Conservation (phyloP, 164 flowering plant genomes). For the Berberis thunbergii region DNA sequence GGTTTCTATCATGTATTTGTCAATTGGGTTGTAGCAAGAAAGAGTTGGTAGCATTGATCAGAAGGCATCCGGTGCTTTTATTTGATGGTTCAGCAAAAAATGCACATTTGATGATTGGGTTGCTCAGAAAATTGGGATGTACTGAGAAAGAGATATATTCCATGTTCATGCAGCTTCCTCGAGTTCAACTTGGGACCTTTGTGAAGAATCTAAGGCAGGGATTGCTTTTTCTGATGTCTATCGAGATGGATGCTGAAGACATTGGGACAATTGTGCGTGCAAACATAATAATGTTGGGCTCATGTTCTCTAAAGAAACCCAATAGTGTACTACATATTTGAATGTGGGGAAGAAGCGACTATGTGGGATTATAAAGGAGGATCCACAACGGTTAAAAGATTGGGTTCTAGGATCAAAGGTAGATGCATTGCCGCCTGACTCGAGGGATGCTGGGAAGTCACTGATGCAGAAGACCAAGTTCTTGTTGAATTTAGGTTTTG, state of each 20-base stretch:
- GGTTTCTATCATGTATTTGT: constrained; percentile 24
- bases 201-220: constrained; percentile 33
- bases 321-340: constrained; percentile 21
- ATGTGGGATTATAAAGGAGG: constrained; percentile 33
- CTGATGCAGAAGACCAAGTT: constrained; percentile 34
- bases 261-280: constrained; percentile 32
- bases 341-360: constrained; percentile 35
- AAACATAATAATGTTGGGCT: constrained; percentile 37
- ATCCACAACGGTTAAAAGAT: constrained; percentile 44
- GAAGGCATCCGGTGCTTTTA: constrained; percentile 36
- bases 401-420: constrained; percentile 37
- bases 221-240: constrained; percentile 30
- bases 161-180: constrained; percentile 39
- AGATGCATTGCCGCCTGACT: constrained; percentile 18
- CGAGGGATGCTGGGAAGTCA: constrained; percentile 17
- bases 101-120: constrained; percentile 26
- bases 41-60: constrained; percentile 28
- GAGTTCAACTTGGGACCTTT: constrained; percentile 28
- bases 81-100: constrained; percentile 43
- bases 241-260: constrained; percentile 43
- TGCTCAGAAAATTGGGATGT: constrained; percentile 44
- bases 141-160: constrained; percentile 17
- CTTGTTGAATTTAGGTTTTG: constrained; percentile 45
- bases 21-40: constrained; percentile 28
- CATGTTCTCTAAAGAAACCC: constrained; percentile 34